Evolutionary conservation across 352 stramenopile species (phyloP), one percentile per base, ranked within the genome.

Genomic region (Phytophthora hibernalis): DNA sequence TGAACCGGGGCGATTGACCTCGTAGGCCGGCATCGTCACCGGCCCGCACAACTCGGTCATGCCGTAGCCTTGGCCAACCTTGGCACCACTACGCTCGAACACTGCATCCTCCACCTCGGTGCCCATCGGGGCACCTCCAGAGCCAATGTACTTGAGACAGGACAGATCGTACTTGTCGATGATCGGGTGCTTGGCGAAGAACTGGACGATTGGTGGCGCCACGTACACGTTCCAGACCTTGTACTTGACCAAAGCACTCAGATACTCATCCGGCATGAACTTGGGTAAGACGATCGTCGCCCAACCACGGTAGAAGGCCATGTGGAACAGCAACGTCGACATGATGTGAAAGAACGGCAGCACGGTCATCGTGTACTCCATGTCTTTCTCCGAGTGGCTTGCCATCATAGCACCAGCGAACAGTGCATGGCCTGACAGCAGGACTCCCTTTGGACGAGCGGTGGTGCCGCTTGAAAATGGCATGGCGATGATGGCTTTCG

Each of bases 291-390:
- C 93, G 18, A 98, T 79, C 0, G 94, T 62, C 13, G 79, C 76
- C 58, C 78, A 72, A 20, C 89, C 88, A 49, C 77, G 77, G 67
- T 85, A 86, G 30, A 90, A 77, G 21, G 71, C 72, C 56, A 87
- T 87, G 44, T 98, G 70, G 31, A 96, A 75, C 16, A 90, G 78
- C 31, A 84, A 78, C 0, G 79, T 77, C 18, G 85, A 93, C 63
- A 95, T 97, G 57, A 98, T 98, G 70, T 98, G 95, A 79, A 97
- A 98, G 66, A 98, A 96, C 15, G 93, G 95, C n/a, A 98, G 74
- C 13, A 87, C 54, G 1, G 55, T 70, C 31, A 92, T 55, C 24
- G 60, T 67, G 58, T 63, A 80, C 38, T 67, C 54, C 40, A 72
- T 66, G 30, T 69, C 54, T 1, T 80, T 76, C 31, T 89, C 81